Conservation (phyloP, 257 asterid genomes). For the Solanum sejunctum region DNA sequence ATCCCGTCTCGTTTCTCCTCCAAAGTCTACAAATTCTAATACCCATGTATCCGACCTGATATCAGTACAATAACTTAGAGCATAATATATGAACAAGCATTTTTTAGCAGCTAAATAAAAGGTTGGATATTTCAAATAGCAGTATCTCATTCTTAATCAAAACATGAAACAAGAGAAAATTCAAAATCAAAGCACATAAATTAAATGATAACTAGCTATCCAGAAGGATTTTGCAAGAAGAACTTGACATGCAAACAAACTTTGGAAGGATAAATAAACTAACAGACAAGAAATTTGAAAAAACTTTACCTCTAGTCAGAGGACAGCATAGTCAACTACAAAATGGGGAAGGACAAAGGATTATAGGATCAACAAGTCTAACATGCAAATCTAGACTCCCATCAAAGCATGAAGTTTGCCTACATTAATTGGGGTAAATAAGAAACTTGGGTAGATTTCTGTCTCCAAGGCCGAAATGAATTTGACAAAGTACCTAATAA, state of each 20-base stretch:
- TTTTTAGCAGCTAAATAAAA: background rate
- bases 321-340: background rate
- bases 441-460: background rate
- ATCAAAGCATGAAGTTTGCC: background rate
- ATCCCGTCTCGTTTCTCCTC: slow-evolving; percentile 90
- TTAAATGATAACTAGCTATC: background rate
- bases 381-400: background rate
- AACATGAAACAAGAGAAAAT: background rate
- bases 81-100: background rate
- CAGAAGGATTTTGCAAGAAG: background rate
- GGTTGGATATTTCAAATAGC: background rate
- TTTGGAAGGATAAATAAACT: background rate
- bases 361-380: background rate
- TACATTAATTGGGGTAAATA: background rate
- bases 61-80: background rate
- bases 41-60: slow-evolving; percentile 54
- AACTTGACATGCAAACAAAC: background rate
- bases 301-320: background rate
- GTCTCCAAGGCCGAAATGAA: background rate
- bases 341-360: background rate
- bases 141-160: background rate
- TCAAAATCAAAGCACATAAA: background rate
- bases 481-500: background rate
- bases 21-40: slow-evolving; percentile 82
- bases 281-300: background rate